A percentile compares a stretch with the other conserved stretches of the same genome.
Evolutionary conservation across 352 stramenopile genomes (phyloP).

Genomic region (Globisporangium lucens): DNA sequence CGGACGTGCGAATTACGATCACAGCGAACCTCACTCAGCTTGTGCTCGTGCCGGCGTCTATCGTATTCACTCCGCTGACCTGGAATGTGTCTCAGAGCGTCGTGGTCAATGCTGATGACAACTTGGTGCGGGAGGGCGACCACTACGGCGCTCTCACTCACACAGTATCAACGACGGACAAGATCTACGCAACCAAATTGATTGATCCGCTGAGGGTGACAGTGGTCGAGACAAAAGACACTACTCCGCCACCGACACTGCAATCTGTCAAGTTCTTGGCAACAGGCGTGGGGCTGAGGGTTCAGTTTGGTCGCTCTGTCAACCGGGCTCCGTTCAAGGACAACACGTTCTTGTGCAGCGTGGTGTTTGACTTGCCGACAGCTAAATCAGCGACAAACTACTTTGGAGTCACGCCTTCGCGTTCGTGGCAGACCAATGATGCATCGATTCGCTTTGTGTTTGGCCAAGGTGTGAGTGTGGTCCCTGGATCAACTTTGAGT

Average conservation of each 20-base stretch:
- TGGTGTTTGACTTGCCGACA: constrained; percentile 54
- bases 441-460: constrained; percentile 48
- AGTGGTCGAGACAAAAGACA: constrained; percentile 62
- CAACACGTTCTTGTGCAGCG: constrained; percentile 40
- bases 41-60: constrained; percentile 29
- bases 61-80: constrained; percentile 35
- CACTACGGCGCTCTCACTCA: constrained; percentile 31
- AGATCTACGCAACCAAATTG: constrained; percentile 28
- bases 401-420: constrained; percentile 34
- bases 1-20: constrained; percentile 33
- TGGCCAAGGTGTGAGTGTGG: constrained; percentile 33
- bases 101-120: constrained; percentile 42
- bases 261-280: constrained; percentile 50
- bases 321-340: constrained; percentile 26
- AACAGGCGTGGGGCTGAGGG: constrained; percentile 35
- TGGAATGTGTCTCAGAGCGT: constrained; percentile 54
- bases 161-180: constrained; percentile 25
- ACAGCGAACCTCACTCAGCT: constrained; percentile 34
- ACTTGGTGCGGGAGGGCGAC: constrained; percentile 41
- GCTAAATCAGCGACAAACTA: constrained; percentile 26
- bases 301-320: constrained; percentile 51
- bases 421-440: constrained; percentile 47
- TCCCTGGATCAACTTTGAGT: constrained; percentile 31
- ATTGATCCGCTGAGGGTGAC: constrained; percentile 34
- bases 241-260: constrained; percentile 51